These are phyloP conservation scores for Mucor piriformis DNA, from an alignment of 371 early-diverging fungal species.

Conservation along the genomic window DNA sequence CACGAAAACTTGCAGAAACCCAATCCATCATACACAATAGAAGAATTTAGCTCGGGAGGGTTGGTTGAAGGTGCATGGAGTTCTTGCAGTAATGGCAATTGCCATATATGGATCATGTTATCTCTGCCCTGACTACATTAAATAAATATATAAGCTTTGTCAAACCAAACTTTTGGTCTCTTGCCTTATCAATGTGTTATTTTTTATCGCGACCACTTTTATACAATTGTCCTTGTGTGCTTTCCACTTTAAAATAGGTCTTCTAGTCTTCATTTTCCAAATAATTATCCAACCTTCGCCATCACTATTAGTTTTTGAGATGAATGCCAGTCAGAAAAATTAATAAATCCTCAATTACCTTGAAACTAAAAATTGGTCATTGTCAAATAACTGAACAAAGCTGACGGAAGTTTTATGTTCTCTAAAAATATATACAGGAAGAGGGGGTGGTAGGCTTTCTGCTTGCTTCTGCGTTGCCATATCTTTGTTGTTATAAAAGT, in stretches of 20 bases:
- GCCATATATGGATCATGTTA: slow-evolving; percentile 50
- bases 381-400: slow-evolving; percentile 24
- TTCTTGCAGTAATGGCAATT: slow-evolving; percentile 20
- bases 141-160: slow-evolving; percentile 4
- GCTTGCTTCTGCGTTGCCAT: not conserved
- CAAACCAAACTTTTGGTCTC: slow-evolving; percentile 4
- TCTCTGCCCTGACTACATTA: slow-evolving; percentile 53
- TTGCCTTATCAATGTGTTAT: slow-evolving; percentile 36
- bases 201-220: slow-evolving; percentile 17
- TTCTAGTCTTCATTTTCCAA: slow-evolving; percentile 44
- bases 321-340: not conserved
- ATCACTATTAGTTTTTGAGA: slow-evolving; percentile 28
- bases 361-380: slow-evolving; percentile 35
- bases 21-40: slow-evolving; percentile 42
- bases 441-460: slow-evolving; percentile 16
- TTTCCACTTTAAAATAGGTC: slow-evolving; percentile 43
- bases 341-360: slow-evolving; percentile 23
- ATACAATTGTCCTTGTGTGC: slow-evolving; percentile 44
- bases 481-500: not conserved
- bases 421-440: slow-evolving; percentile 40
- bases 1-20: slow-evolving; percentile 48
- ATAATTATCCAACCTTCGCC: slow-evolving; percentile 41
- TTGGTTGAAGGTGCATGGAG: not conserved
- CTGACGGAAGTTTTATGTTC: slow-evolving; percentile 38
- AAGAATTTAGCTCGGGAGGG: slow-evolving; percentile 14